phyloP scores from a whole-genome alignment of 305 asterid genomes.

The Plantago rigida region DNA sequence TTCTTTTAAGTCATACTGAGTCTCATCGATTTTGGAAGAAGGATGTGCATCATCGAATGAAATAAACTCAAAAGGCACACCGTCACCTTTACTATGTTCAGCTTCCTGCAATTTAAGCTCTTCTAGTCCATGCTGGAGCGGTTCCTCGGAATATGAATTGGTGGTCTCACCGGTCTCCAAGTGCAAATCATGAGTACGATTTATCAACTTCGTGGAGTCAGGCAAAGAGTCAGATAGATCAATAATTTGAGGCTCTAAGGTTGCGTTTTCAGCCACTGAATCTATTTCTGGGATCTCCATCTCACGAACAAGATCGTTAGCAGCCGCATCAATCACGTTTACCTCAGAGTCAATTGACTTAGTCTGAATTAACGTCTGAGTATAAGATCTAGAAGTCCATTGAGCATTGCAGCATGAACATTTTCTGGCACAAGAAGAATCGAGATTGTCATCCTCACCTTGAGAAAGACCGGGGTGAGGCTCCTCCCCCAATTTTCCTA shows the following conservation, averaged over 20 bases:
- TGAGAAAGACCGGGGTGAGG: conserved; percentile 27
- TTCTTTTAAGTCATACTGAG: conserved; percentile 28
- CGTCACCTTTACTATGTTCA: conserved; percentile 26
- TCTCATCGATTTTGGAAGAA: conserved; percentile 25
- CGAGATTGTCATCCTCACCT: conserved; percentile 1
- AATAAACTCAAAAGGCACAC: conserved; percentile 27
- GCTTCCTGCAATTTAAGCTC: conserved; percentile 36
- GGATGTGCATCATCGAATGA: conserved; percentile 29
- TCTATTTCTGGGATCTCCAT: conserved; percentile 29
- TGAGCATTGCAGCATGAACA: conserved; percentile 55
- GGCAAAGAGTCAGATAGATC: conserved; percentile 22
- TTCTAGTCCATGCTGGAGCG: conserved; percentile 34
- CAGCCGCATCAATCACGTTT: conserved; percentile 27
- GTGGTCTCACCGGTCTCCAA: conserved; percentile 30
- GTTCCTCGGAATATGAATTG: conserved; percentile 23
- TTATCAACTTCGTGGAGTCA: conserved; percentile 31
- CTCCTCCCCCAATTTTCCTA: conserved; percentile 38
- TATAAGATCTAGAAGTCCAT: conserved; percentile 30
- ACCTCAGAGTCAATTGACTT: conserved; percentile 29
- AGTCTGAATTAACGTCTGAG: conserved; percentile 23
- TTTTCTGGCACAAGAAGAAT: conserved; percentile 26
- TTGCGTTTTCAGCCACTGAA: conserved; percentile 14
- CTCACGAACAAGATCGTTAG: conserved; percentile 26
- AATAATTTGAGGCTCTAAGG: conserved; percentile 23
- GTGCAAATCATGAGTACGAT: conserved; percentile 29